A percentile compares a stretch with the other conserved stretches of the same genome.
These are phyloP conservation scores for Eremomyces bilateralis DNA, from an alignment of 495 filamentous ascomycete species.

Conservation along the genomic window DNA sequence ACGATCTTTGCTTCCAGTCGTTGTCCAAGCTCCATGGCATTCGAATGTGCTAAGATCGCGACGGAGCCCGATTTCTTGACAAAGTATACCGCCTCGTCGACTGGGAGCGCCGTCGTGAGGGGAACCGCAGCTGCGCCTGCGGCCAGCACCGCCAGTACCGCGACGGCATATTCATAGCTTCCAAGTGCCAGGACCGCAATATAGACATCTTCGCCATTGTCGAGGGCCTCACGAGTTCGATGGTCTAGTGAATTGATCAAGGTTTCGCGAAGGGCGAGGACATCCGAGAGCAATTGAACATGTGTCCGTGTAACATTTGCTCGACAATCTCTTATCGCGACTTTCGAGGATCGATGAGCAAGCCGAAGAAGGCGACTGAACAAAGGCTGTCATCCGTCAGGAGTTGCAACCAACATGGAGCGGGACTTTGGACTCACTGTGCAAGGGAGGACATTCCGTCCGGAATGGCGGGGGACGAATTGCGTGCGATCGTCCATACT, in stretches of 20 bases:
- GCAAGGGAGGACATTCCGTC: constrained; percentile 2
- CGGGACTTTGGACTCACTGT: constrained; percentile 1
- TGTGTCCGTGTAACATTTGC: constrained; percentile 12
- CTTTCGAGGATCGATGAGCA: constrained; percentile 9
- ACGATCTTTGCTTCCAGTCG: constrained; percentile 8
- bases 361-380: constrained; percentile 17
- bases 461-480: not conserved
- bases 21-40: constrained; percentile 11
- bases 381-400: constrained; percentile 7
- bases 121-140: constrained; percentile 23
- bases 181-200: constrained; percentile 25
- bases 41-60: constrained; percentile 10
- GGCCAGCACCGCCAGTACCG: constrained; percentile 23
- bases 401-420: not conserved
- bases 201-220: constrained; percentile 22
- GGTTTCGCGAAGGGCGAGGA: constrained; percentile 13
- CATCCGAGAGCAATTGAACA: constrained; percentile 16
- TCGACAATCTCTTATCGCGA: constrained; percentile 13
- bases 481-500: not conserved
- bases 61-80: constrained; percentile 15
- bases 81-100: constrained; percentile 26
- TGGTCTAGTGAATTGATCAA: constrained; percentile 7
- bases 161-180: constrained; percentile 27
- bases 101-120: constrained; percentile 16
- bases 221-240: constrained; percentile 8